Base-by-base conservation (phyloP, 1,284 basidiomycete species). In the Golubevia sp. region DNA sequence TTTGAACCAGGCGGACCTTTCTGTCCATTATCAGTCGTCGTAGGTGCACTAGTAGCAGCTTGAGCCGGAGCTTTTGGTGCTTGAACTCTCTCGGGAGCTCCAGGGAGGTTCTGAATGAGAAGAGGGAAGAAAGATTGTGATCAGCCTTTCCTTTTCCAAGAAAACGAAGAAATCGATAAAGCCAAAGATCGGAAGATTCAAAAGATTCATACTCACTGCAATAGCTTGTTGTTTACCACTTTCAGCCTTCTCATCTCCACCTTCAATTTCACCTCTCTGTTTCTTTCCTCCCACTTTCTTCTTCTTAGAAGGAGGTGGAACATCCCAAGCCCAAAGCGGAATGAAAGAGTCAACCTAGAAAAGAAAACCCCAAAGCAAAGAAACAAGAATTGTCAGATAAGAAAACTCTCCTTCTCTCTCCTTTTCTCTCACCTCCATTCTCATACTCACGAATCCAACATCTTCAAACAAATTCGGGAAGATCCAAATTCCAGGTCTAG, bases 381-480 rank as follows among this genome's bases (percentile, higher is more conserved):
- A 8, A 25, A 59, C 3, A 59, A n/a, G 56, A 6, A 50, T 48
- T n/a, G n/a, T n/a, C n/a, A n/a, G n/a, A n/a, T n/a, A 59, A 59
- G 48, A 52, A 61, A 49, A 49, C 49, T 66, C 13, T 55, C 34
- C 52, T 30, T 64, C 50, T 49, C n/a, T 27, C 27, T 34, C 30
- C 30, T 34, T 34, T 11, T 5, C 11, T 11, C 30, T 11, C 30
- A 5, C 30, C 11, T 34, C 11, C 30, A 34, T 5, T 34, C 30
- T 34, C 2, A 25, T 8, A 90, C 94, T 86, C 80, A 98, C 96
- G 83, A 99, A 97, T 84, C 97, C 96, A 62, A 99, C 97, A 82
- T 99, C 96, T 34, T 96, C 96, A 77, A 99, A 99, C 54, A 99
- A 86, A 83, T 97, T 93, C 0, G 97, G 96, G 88, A 98, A 99